phyloP scores from a whole-genome alignment of 1,139 yeast species.

The Hansenula anomala region DNA sequence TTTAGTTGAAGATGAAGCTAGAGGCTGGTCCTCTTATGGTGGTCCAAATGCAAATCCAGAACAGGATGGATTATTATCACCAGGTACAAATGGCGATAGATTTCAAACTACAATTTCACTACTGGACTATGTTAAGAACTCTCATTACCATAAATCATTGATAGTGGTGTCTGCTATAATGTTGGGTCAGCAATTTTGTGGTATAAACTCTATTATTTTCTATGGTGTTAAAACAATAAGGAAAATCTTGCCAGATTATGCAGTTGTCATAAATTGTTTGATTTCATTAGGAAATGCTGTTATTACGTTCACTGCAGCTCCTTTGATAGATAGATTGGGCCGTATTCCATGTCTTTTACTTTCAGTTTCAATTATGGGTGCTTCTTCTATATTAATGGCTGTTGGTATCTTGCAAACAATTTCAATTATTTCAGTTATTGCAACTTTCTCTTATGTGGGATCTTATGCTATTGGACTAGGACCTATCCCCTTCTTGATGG shows the following conservation, averaged over 20 bases:
- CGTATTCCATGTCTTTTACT: slow-evolving; percentile 64
- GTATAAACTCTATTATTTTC: slow-evolving; percentile 86
- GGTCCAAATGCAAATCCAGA: not conserved
- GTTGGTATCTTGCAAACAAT: slow-evolving; percentile 51
- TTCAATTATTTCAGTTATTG: slow-evolving; percentile 52
- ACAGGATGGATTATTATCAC: not conserved
- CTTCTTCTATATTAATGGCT: slow-evolving; percentile 60
- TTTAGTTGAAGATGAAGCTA: slow-evolving; percentile 26
- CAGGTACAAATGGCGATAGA: not conserved
- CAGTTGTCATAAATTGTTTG: slow-evolving; percentile 66
- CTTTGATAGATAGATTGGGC: slow-evolving; percentile 69
- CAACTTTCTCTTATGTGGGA: slow-evolving; percentile 70
- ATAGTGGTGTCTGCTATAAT: slow-evolving; percentile 68
- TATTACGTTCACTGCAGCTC: slow-evolving; percentile 69
- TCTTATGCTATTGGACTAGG: slow-evolving; percentile 91
- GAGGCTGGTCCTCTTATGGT: slow-evolving; percentile 14
- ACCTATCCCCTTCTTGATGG: slow-evolving; percentile 86
- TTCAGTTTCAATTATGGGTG: slow-evolving; percentile 69
- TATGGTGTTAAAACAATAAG: slow-evolving; percentile 85
- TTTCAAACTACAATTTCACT: slow-evolving; percentile 11
- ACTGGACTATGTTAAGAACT: slow-evolving; percentile 43
- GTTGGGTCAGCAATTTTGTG: slow-evolving; percentile 88
- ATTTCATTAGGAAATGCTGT: slow-evolving; percentile 70
- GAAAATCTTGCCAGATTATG: slow-evolving; percentile 61
- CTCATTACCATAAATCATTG: slow-evolving; percentile 52